Evolutionary conservation across 805 yeast species (phyloP).

Genomic region (Barnettozyma siamensis): DNA sequence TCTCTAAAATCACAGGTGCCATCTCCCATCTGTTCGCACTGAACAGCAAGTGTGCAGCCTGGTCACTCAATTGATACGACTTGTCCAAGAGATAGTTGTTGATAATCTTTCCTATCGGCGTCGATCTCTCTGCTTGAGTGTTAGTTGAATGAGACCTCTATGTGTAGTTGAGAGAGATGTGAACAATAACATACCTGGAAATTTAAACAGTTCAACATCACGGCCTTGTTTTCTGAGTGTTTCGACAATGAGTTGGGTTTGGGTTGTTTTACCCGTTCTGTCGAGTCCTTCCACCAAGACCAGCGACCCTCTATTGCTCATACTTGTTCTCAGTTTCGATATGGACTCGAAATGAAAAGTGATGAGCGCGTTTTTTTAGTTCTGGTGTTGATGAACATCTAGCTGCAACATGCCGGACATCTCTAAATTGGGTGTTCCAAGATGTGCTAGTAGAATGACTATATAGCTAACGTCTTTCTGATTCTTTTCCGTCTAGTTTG

Average conservation of each 20-base stretch:
- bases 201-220: conserved; percentile 53
- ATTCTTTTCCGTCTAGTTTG: no score
- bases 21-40: conserved; percentile 95
- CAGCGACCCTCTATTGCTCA: conserved; percentile 70
- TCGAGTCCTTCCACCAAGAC: conserved; percentile 91
- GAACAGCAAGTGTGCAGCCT: conserved; percentile 81
- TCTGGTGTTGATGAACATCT: no score
- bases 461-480: no score
- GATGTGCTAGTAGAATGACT: no score
- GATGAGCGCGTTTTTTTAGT: no score
- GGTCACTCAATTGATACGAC: conserved; percentile 52
- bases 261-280: conserved; percentile 92
- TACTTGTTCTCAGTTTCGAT: no score
- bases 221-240: conserved; percentile 27
- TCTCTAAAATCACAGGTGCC: conserved; percentile 37
- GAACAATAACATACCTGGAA: conserved; percentile 44
- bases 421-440: no score
- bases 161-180: not conserved
- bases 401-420: no score
- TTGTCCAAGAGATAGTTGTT: conserved; percentile 60
- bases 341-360: no score
- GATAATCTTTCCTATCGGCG: conserved; percentile 75
- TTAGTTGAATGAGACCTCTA: no score
- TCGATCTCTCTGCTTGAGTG: conserved; percentile 53
- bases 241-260: conserved; percentile 41